Evolutionary conservation across 2,329 filamentous ascomycete genomes (phyloP).

Genomic region (Colletotrichum sp.): DNA sequence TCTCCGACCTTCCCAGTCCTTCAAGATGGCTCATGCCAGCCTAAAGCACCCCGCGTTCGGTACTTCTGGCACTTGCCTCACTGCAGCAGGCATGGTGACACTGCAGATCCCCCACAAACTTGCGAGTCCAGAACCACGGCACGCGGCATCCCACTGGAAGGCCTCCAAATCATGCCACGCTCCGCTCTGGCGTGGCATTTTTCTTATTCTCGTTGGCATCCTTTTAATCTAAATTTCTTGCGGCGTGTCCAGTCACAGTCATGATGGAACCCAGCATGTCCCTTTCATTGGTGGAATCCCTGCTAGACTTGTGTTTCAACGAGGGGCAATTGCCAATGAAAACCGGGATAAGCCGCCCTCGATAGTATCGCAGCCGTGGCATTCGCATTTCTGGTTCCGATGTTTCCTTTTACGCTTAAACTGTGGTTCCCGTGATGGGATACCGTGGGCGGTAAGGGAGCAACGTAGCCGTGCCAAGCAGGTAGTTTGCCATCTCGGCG

Average conservation of each 20-base stretch:
- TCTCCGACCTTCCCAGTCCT: background rate
- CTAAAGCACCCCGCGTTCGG: background rate
- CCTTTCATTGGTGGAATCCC: background rate
- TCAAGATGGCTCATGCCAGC: background rate
- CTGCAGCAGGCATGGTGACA: background rate
- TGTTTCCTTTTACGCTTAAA: conserved; percentile 3
- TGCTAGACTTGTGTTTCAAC: background rate
- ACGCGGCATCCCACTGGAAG: background rate
- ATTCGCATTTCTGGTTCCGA: conserved; percentile 13
- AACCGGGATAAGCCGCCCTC: background rate
- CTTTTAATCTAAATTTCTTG: background rate
- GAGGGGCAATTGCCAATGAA: background rate
- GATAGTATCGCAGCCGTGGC: background rate
- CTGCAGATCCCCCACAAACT: background rate
- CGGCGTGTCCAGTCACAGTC: background rate
- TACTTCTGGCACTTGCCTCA: background rate
- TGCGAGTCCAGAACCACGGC: background rate
- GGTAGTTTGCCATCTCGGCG: background rate
- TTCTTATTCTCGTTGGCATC: background rate
- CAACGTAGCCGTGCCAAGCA: background rate
- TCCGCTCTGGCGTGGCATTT: background rate
- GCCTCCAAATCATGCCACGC: background rate
- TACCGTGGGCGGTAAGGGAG: background rate
- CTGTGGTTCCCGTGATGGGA: background rate
- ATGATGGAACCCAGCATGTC: background rate